A percentile compares a stretch with the other conserved stretches of the same genome.
Evolutionary conservation across 305 asterid genomes (phyloP).

Genomic region (Lippia alba): DNA sequence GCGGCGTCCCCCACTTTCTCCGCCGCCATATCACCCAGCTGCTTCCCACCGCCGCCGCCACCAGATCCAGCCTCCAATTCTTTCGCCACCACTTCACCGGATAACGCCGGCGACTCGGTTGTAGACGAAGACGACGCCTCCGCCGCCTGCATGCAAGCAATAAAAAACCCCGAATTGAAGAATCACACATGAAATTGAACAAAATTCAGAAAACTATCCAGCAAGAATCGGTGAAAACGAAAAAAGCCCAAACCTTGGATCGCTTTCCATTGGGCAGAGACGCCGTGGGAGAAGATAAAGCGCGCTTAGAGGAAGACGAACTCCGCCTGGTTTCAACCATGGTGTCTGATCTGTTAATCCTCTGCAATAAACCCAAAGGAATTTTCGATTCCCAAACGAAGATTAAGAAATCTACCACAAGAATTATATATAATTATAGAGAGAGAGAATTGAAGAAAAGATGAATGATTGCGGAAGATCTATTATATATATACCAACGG

Average conservation of each 20-base stretch:
- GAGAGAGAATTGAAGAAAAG: constrained; percentile 15
- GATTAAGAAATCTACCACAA: constrained; percentile 32
- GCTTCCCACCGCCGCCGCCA: constrained; percentile 38
- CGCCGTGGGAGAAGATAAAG: constrained; percentile 47
- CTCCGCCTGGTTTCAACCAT: constrained; percentile 81
- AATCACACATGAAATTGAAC: constrained; percentile 8
- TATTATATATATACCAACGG: constrained; percentile 25
- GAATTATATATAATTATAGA: background rate
- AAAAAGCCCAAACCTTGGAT: constrained; percentile 57
- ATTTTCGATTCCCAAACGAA: constrained; percentile 19
- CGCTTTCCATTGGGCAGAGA: constrained; percentile 60
- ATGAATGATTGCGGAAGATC: constrained; percentile 38
- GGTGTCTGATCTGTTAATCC: constrained; percentile 39
- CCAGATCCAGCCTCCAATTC: constrained; percentile 56
- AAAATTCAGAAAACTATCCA: background rate
- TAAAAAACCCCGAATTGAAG: constrained; percentile 29
- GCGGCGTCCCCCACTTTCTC: constrained; percentile 39
- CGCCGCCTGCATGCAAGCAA: constrained; percentile 52
- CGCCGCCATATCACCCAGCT: constrained; percentile 42
- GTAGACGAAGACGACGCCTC: constrained; percentile 44
- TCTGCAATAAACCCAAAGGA: background rate
- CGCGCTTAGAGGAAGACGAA: constrained; percentile 67
- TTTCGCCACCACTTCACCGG: constrained; percentile 43
- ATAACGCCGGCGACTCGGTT: constrained; percentile 38
- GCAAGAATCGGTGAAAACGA: background rate